Conservation (phyloP, 1,139 yeast species). For the Suhomyces coccinellae region DNA sequence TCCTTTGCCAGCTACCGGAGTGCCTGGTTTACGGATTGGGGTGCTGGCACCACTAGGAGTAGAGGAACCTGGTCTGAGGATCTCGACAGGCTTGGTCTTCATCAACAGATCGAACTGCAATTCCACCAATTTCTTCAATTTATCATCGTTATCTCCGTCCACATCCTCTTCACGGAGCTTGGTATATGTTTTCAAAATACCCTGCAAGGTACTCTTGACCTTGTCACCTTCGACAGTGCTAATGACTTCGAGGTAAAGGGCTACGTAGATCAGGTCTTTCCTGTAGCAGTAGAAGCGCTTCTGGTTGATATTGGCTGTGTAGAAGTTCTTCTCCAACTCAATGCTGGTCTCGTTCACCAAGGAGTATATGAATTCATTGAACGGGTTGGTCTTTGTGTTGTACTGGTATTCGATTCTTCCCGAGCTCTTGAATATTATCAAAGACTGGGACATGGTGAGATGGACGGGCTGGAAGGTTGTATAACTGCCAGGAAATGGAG, state of each 20-base stretch:
- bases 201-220: slow-evolving; percentile 35
- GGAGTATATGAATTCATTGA: slow-evolving; percentile 40
- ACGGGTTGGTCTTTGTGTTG: slow-evolving; percentile 40
- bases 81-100: slow-evolving; percentile 27
- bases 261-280: slow-evolving; percentile 34
- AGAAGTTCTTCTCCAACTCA: slow-evolving; percentile 37
- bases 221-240: slow-evolving; percentile 44
- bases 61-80: slow-evolving; percentile 10
- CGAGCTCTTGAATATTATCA: slow-evolving; percentile 39
- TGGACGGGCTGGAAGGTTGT: no score
- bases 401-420: slow-evolving; percentile 41
- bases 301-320: slow-evolving; percentile 33
- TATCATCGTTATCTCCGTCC: slow-evolving; percentile 15
- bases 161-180: slow-evolving; percentile 29
- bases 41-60: slow-evolving; percentile 16
- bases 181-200: slow-evolving; percentile 36
- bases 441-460: slow-evolving; percentile 25
- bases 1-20: slow-evolving; percentile 9
- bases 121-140: slow-evolving; percentile 39
- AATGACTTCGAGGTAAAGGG: slow-evolving; percentile 43
- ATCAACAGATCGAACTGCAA: slow-evolving; percentile 37
- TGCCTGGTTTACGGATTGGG: slow-evolving; percentile 18
- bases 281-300: slow-evolving; percentile 39
- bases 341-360: slow-evolving; percentile 40
- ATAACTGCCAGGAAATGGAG: not conserved